Base-by-base conservation (phyloP, 768 basidiomycete species). In the Galerina marginata region DNA sequence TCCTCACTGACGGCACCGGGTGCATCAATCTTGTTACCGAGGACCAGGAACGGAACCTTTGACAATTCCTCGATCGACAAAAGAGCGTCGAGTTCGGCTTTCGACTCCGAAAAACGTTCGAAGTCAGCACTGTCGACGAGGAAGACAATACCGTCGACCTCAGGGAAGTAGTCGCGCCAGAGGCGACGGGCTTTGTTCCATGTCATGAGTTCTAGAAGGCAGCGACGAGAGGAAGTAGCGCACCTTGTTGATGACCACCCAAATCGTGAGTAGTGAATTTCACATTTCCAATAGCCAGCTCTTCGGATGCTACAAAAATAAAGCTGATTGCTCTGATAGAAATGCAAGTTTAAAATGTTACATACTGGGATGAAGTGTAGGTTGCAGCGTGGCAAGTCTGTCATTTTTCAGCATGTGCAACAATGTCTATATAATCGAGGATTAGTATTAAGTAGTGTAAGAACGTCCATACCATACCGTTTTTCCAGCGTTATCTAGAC, bases 1-100 rank as follows among this genome's bases (percentile, higher is more conserved):
- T 99, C 96, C 77, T 99, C 97, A 62, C 91, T 93, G 64, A 99
- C 96, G 40, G 97, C 97, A 40, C 95, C 95, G 5, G 91, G 87
- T n/a, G 96, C 96, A 71, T 99, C 97, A 70, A 99, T 99, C 87
- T 99, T 99, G 86, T 99, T 99, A 45, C 97, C 97, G 49, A 99
- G 89, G 60, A 99, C 86, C 57, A 99, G 87, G 91, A 99, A 99
- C 46, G 97, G 97, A 37, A 99, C 96, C 76, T 94, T 96, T 63
- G 89, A 80, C 62, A 99, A 89, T 71, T 96, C 91, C 77, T 99
- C 97, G 65, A 99, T 99, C 33, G 91, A 90, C 60, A 99, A 87
- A 63, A 99, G 87, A 6, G 95, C 91, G 72, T 99, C 96, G 48
- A 99, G 88, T 77, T 99, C 97, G 11, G 94, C 95, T 76, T 98